phyloP scores from a whole-genome alignment of 345 rosid species.

The Hirschfeldia incana region DNA sequence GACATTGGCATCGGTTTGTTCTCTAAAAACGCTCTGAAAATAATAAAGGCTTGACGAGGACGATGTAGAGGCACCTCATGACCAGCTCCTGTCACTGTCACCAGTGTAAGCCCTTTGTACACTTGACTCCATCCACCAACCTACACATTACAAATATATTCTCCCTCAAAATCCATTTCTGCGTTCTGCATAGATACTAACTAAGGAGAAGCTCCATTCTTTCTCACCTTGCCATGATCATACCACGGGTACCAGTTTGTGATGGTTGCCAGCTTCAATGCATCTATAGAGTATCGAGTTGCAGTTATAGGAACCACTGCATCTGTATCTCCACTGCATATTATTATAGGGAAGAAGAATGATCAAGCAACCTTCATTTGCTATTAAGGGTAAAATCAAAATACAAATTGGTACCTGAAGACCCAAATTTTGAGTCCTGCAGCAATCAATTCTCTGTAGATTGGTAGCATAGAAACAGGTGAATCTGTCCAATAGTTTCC shows the following conservation, averaged over 20 bases:
- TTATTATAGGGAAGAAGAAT: background rate
- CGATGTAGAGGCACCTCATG: conserved; percentile 90
- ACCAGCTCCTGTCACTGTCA: conserved; percentile 87
- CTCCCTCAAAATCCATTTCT: background rate
- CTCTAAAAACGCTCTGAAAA: conserved; percentile 83
- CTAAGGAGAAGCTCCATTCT: conserved; percentile 4
- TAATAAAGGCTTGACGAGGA: conserved; percentile 83
- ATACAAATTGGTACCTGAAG: conserved; percentile 55
- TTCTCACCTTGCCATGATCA: conserved; percentile 43
- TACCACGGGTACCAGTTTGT: conserved; percentile 91
- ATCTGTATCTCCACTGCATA: conserved; percentile 92
- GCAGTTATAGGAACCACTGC: conserved; percentile 91
- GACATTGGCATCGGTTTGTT: conserved; percentile 63
- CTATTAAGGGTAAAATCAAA: background rate
- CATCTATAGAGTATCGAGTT: conserved; percentile 83
- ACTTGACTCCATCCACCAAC: conserved; percentile 99
- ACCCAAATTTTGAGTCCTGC: conserved; percentile 84
- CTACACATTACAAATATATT: conserved; percentile 36
- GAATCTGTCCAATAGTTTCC: conserved; percentile 71
- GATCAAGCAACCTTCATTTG: conserved; percentile 18
- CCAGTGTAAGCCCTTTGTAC: conserved; percentile 77
- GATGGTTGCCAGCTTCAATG: conserved; percentile 75
- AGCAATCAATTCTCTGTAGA: conserved; percentile 63
- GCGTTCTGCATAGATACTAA: conserved; percentile 14
- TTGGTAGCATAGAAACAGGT: conserved; percentile 74